Evolutionary conservation across 192 early-diverging fungal genomes (phyloP), one percentile per base, ranked within the genome.

Genomic region (Thoreauomyces humboldtii): DNA sequence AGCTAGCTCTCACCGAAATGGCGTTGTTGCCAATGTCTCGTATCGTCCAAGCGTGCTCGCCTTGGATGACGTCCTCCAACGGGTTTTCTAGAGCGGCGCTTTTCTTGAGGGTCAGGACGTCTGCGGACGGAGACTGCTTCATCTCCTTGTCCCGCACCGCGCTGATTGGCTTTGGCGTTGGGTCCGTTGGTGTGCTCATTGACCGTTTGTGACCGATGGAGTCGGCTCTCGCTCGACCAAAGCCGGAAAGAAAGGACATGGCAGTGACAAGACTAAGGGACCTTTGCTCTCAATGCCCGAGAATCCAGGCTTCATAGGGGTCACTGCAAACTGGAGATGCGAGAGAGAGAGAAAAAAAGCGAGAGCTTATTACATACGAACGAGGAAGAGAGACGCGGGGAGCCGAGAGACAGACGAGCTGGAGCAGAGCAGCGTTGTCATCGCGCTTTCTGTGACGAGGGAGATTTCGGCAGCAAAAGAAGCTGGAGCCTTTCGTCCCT

Each of bases 21-120:
- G 88, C 87, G 73, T 92, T 90, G 55, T 81, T 84, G 14, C 91
- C 91, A 72, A 92, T 90, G 68, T 92, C 89, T 53, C 73, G 73
- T 19, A 77, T 78, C 32, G 86, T 85, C 86, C 86, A 89, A 5
- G 83, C 77, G 32, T 76, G 70, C 51, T 81, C 77, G 41, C 24
- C 29, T 34, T 79, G 37, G 2, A 77, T 33, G 25, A 72, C 63
- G 21, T 70, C 72, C 38, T 80, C 75, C 22, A 73, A 48, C 12
- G 74, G 69, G 42, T 71, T 71, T n/a, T 71, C 69, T 11, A 36
- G 12, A 17, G 51, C 24, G 3, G 54, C 19, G 9, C 0, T 51
- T 33, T 62, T 61, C 36, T 59, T 58, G 36, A 24, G 9, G 0
- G 67, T 31, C 21, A 69, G 41, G 15, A 36, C 34, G 24, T 69